Evolutionary conservation across 2,329 filamentous ascomycete genomes (phyloP).

Genomic region (Microascus cirrosus): DNA sequence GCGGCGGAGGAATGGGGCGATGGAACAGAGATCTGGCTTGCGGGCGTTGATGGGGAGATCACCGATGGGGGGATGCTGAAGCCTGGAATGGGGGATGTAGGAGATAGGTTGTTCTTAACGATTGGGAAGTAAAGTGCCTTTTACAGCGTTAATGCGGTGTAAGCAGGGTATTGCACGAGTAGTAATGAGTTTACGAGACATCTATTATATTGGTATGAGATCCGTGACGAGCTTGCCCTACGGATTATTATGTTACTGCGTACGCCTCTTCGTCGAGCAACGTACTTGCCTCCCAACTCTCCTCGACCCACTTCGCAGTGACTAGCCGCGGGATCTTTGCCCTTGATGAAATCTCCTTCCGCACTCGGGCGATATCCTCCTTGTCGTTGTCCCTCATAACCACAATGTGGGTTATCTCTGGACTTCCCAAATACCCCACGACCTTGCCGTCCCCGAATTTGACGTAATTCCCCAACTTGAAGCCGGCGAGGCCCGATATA

Average conservation of each 20-base stretch:
- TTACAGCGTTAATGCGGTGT: neutral
- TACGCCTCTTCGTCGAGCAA: slow-evolving; percentile 67
- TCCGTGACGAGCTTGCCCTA: too few species aligned
- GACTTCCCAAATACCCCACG: slow-evolving; percentile 35
- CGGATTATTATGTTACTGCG: slow-evolving; percentile 13
- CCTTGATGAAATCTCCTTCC: slow-evolving; percentile 31
- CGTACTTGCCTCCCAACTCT: slow-evolving; percentile 71
- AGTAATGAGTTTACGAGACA: neutral
- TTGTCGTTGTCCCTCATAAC: slow-evolving; percentile 27
- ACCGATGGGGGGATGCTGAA: slow-evolving; percentile 81
- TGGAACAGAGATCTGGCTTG: slow-evolving; percentile 70
- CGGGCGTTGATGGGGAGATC: slow-evolving; percentile 63
- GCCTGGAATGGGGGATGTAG: slow-evolving; percentile 82
- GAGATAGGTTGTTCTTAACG: slow-evolving; percentile 80
- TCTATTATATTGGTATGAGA: neutral
- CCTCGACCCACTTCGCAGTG: slow-evolving; percentile 58
- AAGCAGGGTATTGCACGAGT: neutral
- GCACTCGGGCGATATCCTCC: slow-evolving; percentile 26
- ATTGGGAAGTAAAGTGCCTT: slow-evolving; percentile 61
- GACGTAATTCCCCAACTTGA: slow-evolving; percentile 41
- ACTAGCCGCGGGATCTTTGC: slow-evolving; percentile 57
- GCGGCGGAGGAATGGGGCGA: slow-evolving; percentile 72
- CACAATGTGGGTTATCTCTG: slow-evolving; percentile 61
- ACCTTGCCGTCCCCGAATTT: slow-evolving; percentile 59
- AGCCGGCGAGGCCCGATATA: slow-evolving; percentile 21